A percentile compares a stretch with the other conserved stretches of the same genome.
Conservation (phyloP, 1,284 basidiomycete species). For the Tremellales sp. region DNA sequence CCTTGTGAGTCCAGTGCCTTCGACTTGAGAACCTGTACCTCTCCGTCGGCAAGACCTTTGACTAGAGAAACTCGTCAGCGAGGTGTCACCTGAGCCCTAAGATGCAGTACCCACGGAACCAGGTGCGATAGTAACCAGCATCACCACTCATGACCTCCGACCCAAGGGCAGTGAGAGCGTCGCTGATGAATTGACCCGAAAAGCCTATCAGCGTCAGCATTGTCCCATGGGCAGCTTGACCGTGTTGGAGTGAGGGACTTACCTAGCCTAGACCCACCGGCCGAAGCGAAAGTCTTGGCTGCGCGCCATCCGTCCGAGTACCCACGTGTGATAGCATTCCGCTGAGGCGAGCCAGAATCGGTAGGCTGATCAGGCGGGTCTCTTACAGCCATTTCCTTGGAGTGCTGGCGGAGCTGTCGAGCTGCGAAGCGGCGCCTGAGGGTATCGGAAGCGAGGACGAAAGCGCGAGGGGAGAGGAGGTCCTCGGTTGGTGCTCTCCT, state of each 20-base stretch:
- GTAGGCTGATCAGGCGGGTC: slow-evolving; percentile 20
- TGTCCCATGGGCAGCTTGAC: background rate
- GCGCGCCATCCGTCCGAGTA: slow-evolving; percentile 63
- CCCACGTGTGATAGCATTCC: slow-evolving; percentile 49
- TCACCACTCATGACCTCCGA: slow-evolving; percentile 49
- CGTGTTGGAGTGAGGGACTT: background rate
- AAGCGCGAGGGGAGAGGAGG: slow-evolving; percentile 19
- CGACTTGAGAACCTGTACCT: slow-evolving; percentile 24
- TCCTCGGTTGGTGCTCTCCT: slow-evolving; percentile 5
- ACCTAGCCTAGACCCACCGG: slow-evolving; percentile 56
- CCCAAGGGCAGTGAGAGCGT: slow-evolving; percentile 52
- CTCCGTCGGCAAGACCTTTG: slow-evolving; percentile 28
- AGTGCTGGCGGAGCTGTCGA: slow-evolving; percentile 5
- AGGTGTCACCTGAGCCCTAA: background rate
- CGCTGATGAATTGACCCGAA: slow-evolving; percentile 59
- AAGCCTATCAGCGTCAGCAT: slow-evolving; percentile 51
- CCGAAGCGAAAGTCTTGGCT: slow-evolving; percentile 59
- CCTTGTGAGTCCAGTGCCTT: slow-evolving; percentile 15
- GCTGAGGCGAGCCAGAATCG: background rate
- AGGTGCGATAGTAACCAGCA: slow-evolving; percentile 52
- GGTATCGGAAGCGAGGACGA: slow-evolving; percentile 19
- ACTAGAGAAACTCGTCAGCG: slow-evolving; percentile 1
- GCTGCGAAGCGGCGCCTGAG: slow-evolving; percentile 19
- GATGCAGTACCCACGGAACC: slow-evolving; percentile 44
- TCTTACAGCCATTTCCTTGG: slow-evolving; percentile 6